Evolutionary conservation across 495 filamentous ascomycete species (phyloP).

Genomic region (Trichoderma gamsii): DNA sequence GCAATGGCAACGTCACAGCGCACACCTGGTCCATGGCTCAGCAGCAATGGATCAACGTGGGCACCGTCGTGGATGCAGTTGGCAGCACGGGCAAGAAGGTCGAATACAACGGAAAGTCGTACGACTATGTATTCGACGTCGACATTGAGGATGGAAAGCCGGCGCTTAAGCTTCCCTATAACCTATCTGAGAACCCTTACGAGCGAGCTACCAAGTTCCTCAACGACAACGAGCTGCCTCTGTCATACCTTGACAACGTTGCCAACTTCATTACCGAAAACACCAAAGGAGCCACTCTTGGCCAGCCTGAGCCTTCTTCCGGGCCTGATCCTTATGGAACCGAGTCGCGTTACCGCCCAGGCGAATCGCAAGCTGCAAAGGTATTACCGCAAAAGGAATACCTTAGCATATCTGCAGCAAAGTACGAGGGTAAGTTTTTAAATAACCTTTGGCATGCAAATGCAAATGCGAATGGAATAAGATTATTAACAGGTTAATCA

Average conservation of each 20-base stretch:
- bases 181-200: slow-evolving; percentile 87
- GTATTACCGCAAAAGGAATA: slow-evolving; percentile 78
- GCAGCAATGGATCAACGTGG: slow-evolving; percentile 72
- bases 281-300: slow-evolving; percentile 77
- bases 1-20: slow-evolving; percentile 70
- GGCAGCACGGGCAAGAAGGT: slow-evolving; percentile 69
- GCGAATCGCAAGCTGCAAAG: slow-evolving; percentile 44
- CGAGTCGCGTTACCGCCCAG: slow-evolving; percentile 72
- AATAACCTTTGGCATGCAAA: neutral
- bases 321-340: slow-evolving; percentile 68
- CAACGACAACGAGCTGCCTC: slow-evolving; percentile 80
- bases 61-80: slow-evolving; percentile 85
- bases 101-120: slow-evolving; percentile 79
- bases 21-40: slow-evolving; percentile 67
- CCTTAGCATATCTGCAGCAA: slow-evolving; percentile 55
- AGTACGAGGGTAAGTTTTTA: slow-evolving; percentile 33
- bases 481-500: slow-evolving; percentile 24
- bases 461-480: neutral
- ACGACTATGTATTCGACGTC: slow-evolving; percentile 97
- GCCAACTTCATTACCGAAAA: slow-evolving; percentile 90
- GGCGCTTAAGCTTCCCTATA: slow-evolving; percentile 88
- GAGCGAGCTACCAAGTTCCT: slow-evolving; percentile 90
- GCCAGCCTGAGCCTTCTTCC: slow-evolving; percentile 34
- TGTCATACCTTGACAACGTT: slow-evolving; percentile 86
- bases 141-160: slow-evolving; percentile 96